Conservation (phyloP, 2,329 filamentous ascomycete species). For the Penicillium vulpinum region DNA sequence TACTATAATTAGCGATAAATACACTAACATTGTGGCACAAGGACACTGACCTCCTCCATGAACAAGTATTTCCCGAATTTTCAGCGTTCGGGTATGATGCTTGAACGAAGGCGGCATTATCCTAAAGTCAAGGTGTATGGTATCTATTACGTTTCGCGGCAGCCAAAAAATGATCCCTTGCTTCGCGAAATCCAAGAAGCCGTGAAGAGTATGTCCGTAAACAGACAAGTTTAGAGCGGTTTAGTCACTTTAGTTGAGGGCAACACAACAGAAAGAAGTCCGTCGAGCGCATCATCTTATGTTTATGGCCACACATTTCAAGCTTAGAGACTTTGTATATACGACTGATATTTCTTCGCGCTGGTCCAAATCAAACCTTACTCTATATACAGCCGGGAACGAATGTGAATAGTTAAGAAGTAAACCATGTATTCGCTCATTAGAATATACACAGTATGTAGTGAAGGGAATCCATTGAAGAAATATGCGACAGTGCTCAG, state of each 20-base stretch:
- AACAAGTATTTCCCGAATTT: not conserved
- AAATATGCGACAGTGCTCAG: not conserved
- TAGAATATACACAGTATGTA: too few relatives aligned
- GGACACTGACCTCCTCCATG: not conserved
- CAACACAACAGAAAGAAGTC: not conserved
- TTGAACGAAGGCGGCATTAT: not conserved
- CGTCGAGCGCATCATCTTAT: too few relatives aligned
- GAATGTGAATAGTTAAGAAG: not conserved
- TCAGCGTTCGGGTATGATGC: not conserved
- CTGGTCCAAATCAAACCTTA: not conserved
- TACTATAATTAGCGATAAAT: not conserved
- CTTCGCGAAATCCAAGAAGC: constrained; percentile 10
- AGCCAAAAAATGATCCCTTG: not conserved
- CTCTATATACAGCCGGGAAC: not conserved
- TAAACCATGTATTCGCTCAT: too few relatives aligned
- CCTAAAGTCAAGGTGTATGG: constrained; percentile 3
- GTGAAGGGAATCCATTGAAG: too few relatives aligned
- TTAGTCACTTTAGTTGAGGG: not conserved
- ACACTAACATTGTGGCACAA: not conserved
- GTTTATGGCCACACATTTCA: not conserved
- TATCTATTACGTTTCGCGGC: not conserved
- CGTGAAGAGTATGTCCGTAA: not conserved
- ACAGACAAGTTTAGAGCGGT: not conserved
- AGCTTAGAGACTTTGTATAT: not conserved
- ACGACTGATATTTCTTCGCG: not conserved